Percentiles rank a stretch among this genome's conserved stretches.
Conservation (phyloP, 768 basidiomycete species). For the Boletus sensibilis region DNA sequence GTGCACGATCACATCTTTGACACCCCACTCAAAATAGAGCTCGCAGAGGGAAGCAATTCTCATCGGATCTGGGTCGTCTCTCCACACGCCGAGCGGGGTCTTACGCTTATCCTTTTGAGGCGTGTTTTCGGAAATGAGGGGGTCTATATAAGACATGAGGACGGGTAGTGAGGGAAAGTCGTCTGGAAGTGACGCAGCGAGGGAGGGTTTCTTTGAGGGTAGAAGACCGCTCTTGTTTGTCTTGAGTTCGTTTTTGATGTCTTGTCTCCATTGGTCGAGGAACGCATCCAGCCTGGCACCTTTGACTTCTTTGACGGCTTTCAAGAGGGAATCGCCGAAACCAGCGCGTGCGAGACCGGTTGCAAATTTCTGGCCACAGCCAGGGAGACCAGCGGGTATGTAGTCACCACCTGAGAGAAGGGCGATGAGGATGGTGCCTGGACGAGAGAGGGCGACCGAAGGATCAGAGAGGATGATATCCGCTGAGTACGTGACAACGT, state of each 20-base stretch:
- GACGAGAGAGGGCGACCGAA: slow-evolving; percentile 49
- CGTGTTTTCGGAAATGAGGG: slow-evolving; percentile 68
- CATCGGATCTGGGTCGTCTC: slow-evolving; percentile 62
- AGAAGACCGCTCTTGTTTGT: slow-evolving; percentile 67
- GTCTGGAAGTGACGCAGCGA: slow-evolving; percentile 62
- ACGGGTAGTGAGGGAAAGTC: slow-evolving; percentile 74
- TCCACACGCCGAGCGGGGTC: slow-evolving; percentile 44
- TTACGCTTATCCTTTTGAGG: slow-evolving; percentile 31
- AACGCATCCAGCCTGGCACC: slow-evolving; percentile 49
- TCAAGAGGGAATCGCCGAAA: slow-evolving; percentile 66
- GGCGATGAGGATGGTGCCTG: slow-evolving; percentile 80
- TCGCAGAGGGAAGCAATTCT: slow-evolving; percentile 81
- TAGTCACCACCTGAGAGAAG: slow-evolving; percentile 92
- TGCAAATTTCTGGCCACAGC: slow-evolving; percentile 71
- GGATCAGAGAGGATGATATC: slow-evolving; percentile 42
- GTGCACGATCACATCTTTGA: slow-evolving; percentile 76
- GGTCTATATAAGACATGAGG: slow-evolving; percentile 73
- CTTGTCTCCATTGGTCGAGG: slow-evolving; percentile 61
- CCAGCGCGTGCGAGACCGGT: slow-evolving; percentile 80
- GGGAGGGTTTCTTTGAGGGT: slow-evolving; percentile 59
- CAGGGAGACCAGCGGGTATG: slow-evolving; percentile 61
- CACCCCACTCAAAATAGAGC: slow-evolving; percentile 90
- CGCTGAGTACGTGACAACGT: slow-evolving; percentile 45
- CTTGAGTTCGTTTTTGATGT: slow-evolving; percentile 59
- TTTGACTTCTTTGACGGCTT: slow-evolving; percentile 52